Conservation (phyloP, 1,139 yeast species). For the Geotrichum reessii region DNA sequence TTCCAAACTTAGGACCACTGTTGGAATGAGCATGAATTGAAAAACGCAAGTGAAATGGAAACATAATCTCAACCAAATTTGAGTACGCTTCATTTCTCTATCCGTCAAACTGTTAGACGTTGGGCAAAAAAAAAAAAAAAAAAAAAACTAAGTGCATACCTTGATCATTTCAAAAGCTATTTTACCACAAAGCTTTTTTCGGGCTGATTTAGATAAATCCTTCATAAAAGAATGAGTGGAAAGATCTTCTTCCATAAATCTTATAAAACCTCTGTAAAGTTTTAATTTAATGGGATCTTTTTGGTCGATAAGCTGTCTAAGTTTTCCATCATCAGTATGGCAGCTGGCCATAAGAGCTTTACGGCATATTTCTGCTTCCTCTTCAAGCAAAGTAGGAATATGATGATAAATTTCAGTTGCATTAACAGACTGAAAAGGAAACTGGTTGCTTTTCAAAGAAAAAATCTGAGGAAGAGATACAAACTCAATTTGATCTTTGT, state of each 20-base stretch:
- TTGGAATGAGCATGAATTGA: slow-evolving; percentile 19
- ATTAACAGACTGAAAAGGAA: slow-evolving; percentile 7
- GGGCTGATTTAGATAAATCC: slow-evolving; percentile 3
- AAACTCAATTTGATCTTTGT: slow-evolving; percentile 11
- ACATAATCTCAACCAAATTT: slow-evolving; percentile 17
- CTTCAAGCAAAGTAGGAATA: slow-evolving; percentile 12
- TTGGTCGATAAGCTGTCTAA: slow-evolving; percentile 14
- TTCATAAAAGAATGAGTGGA: slow-evolving; percentile 11
- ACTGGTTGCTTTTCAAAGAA: slow-evolving; percentile 8
- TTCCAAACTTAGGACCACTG: slow-evolving; percentile 20
- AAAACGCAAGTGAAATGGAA: slow-evolving; percentile 17
- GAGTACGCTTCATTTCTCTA: slow-evolving; percentile 20
- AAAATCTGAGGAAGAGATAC: slow-evolving; percentile 18
- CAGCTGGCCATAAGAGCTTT: slow-evolving; percentile 17
- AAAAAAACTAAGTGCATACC: too few species aligned
- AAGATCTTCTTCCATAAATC: slow-evolving; percentile 18
- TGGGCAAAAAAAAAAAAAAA: too few species aligned
- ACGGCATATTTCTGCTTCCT: slow-evolving; percentile 16
- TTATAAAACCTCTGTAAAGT: slow-evolving; percentile 16
- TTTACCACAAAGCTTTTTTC: slow-evolving; percentile 16
- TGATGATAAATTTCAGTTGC: slow-evolving; percentile 12
- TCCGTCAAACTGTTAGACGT: background rate
- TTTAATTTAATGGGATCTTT: slow-evolving; percentile 18
- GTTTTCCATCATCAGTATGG: slow-evolving; percentile 12
- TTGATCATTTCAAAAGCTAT: slow-evolving; percentile 20